Evolutionary conservation across 2,329 filamentous ascomycete genomes (phyloP).

Genomic region (Curvularia sp.): DNA sequence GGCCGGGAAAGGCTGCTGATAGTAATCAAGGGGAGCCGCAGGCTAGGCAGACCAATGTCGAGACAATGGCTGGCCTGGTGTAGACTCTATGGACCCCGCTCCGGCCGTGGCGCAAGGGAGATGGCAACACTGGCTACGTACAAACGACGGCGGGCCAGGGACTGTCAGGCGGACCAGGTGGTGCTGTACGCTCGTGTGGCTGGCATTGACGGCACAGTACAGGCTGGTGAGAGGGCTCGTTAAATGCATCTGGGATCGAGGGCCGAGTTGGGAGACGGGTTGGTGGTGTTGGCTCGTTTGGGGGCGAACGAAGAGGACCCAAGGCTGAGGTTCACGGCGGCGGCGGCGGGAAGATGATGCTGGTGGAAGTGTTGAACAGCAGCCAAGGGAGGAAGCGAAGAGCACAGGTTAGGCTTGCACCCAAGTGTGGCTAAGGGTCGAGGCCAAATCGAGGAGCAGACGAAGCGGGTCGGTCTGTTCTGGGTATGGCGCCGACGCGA

Average conservation of each 20-base stretch:
- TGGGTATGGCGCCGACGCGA: not conserved
- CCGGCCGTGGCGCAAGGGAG: constrained; percentile 27
- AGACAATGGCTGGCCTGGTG: constrained; percentile 37
- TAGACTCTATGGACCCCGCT: constrained; percentile 40
- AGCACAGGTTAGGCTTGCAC: constrained; percentile 12
- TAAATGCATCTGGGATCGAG: constrained; percentile 19
- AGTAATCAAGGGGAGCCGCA: not conserved
- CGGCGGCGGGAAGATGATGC: constrained; percentile 21
- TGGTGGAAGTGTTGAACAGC: constrained; percentile 24
- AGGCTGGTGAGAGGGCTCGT: constrained; percentile 29
- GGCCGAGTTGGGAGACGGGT: constrained; percentile 17
- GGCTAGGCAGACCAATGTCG: constrained; percentile 5
- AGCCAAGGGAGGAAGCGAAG: constrained; percentile 25
- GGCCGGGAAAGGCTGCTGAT: constrained; percentile 21
- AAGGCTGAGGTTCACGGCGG: constrained; percentile 33
- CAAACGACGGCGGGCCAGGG: constrained; percentile 30
- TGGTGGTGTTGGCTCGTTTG: not conserved
- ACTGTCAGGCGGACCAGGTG: constrained; percentile 43
- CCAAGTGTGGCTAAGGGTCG: constrained; percentile 27
- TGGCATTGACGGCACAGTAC: constrained; percentile 28
- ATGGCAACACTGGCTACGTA: constrained; percentile 29
- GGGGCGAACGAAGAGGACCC: constrained; percentile 28
- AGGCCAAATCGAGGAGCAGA: constrained; percentile 10
- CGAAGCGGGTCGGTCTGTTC: constrained; percentile 17
- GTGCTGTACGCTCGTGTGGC: constrained; percentile 36